These are phyloP conservation scores for Spathaspora girioi DNA, from an alignment of 805 yeast genomes.

Conservation along the genomic window DNA sequence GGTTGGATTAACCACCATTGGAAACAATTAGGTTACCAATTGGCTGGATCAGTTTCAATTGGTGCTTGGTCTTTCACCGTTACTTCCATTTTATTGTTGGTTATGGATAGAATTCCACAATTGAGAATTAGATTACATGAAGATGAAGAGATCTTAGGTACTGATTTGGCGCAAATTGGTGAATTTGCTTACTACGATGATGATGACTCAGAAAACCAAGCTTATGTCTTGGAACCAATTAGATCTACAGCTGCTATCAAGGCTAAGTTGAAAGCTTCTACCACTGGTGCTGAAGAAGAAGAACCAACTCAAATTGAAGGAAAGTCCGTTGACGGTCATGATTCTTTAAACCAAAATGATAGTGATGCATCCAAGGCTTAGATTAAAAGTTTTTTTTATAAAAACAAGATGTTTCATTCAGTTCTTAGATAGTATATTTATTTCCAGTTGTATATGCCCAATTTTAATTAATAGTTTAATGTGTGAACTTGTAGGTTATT, in stretches of 20 bases:
- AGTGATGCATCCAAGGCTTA: conserved; percentile 12
- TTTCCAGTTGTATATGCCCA: background rate
- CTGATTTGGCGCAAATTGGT: conserved; percentile 88
- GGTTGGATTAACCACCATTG: conserved; percentile 88
- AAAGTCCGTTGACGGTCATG: conserved; percentile 13
- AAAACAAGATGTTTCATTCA: background rate
- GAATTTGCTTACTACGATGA: conserved; percentile 76
- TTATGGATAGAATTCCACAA: conserved; percentile 74
- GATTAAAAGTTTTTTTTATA: background rate
- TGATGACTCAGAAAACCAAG: conserved; percentile 39
- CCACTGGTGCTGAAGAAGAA: conserved; percentile 13
- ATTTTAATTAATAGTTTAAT: background rate
- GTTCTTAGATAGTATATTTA: background rate
- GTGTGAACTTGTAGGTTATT: background rate
- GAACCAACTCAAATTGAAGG: conserved; percentile 9
- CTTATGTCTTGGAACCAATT: conserved; percentile 73
- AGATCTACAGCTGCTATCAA: conserved; percentile 43
- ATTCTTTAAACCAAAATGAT: conserved; percentile 16
- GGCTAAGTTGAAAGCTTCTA: conserved; percentile 23
- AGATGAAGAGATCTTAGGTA: conserved; percentile 85
- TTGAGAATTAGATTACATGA: conserved; percentile 77
- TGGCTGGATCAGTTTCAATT: conserved; percentile 71
- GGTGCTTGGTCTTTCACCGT: conserved; percentile 73
- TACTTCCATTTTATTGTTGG: conserved; percentile 62
- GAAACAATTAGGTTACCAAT: conserved; percentile 81